Evolutionary conservation across 352 stramenopile species (phyloP), one percentile per base, ranked within the genome.

Genomic region (Phytopythium delawarense): DNA sequence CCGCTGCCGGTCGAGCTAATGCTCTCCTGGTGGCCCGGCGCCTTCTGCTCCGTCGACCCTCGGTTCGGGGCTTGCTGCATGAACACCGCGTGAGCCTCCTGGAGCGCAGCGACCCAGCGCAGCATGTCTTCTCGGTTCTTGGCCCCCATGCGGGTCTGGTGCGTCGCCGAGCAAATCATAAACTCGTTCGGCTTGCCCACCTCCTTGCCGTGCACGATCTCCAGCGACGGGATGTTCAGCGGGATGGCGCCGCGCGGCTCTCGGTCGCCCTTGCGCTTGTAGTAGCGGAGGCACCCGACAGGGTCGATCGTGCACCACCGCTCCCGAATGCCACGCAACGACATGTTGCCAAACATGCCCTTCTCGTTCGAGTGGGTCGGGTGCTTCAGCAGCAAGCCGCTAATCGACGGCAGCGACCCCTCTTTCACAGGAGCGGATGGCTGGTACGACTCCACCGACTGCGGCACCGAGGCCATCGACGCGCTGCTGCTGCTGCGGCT

Each of bases 331-430:
- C 85, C 85, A 28, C 82, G 79, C 13, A 94, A 53, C 25, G 78
- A 89, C 78, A 94, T 91, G 60, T 91, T 91, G 20, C 79, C 81
- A 32, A 94, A 89, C 42, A 89, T 51, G 0, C 85, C 73, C 61
- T 80, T 88, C 63, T 94, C 85, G 46, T 94, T 92, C 40, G 79
- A 91, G 55, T 91, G 78, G 39, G 77, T 90, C 6, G 85, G 78
- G 55, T 92, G 81, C 56, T 94, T 94, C 59, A 85, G 82, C 46
- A 94, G 63, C 42, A 79, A 65, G 2, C 85, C 85, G 42, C 68
- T 76, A 56, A 82, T 76, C 4, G 56, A 63, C 23, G 81, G 84
- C 63, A 89, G 62, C 25, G 58, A 57, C 23, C 64, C 62, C 42
- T 69, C 63, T 51, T 62, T 70, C 16, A 59, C 59, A 23, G 53